Conservation (phyloP, 1,139 yeast species). For the Yarrowia galli region DNA sequence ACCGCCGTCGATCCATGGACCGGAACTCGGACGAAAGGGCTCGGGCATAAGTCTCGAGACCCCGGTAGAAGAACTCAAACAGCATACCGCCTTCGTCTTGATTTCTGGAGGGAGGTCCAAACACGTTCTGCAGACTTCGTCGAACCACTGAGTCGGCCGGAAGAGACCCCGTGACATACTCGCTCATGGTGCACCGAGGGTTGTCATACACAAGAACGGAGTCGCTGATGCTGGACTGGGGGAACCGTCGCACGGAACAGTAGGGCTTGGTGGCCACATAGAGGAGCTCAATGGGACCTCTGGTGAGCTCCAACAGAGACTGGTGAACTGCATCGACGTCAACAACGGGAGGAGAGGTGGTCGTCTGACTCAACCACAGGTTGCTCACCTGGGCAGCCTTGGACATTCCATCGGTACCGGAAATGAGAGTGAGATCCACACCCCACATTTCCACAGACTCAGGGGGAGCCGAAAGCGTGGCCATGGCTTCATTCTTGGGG, state of each 20-base stretch:
- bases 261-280: constrained; percentile 32
- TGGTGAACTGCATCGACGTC: constrained; percentile 21
- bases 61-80: constrained; percentile 35
- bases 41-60: constrained; percentile 20
- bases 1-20: constrained; percentile 11
- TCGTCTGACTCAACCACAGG: constrained; percentile 4
- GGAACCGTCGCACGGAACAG: constrained; percentile 24
- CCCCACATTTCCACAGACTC: constrained; percentile 27
- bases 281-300: constrained; percentile 31
- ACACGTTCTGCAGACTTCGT: constrained; percentile 22
- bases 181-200: constrained; percentile 26
- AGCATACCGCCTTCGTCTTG: constrained; percentile 13
- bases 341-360: background rate
- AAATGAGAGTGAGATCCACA: constrained; percentile 16
- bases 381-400: constrained; percentile 26
- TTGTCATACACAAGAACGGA: constrained; percentile 30
- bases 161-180: constrained; percentile 23
- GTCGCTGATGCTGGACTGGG: constrained; percentile 21
- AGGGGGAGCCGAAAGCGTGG: background rate
- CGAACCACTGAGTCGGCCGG: constrained; percentile 4
- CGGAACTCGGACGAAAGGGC: constrained; percentile 17
- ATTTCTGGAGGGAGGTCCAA: background rate
- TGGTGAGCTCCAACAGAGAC: constrained; percentile 30
- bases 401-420: constrained; percentile 1
- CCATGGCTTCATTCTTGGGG: background rate